Base-by-base conservation (phyloP, 129 eudicot genomes). In the Scalesia atractyloides region DNA sequence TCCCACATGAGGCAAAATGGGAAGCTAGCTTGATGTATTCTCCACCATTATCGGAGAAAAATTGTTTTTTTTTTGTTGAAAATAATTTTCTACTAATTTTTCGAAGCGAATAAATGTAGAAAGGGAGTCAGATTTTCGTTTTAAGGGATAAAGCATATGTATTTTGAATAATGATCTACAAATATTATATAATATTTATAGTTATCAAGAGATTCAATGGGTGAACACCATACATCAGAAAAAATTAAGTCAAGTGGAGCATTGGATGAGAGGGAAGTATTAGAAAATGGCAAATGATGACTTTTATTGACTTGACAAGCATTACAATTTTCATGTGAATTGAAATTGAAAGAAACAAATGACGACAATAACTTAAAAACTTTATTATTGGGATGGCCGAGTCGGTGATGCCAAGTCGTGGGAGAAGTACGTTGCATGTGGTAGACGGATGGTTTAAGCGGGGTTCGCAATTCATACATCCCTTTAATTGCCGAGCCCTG, bases 181-280 rank as follows among this genome's bases (percentile, higher is more conserved):
- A n/a, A 30, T 1, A 20, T 11, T 5, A 20, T 22, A 10, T 54
- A 54, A 16, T 54, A 54, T 17, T 16, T 54, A 9, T 54, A 18
- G 4, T 17, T 5, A 7, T 54, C 63, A 20, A 57, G 1, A 0
- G 63, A 57, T 0, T 7, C 7, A 1, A 57, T 11, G 1, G 70
- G 70, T 4, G 70, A 65, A 2, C 13, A 15, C 70, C 70, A 65
- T 1, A 65, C 70, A n/a, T 20, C 33, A 39, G 70, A 37, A 9
- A 37, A 65, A 8, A 65, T 65, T 0, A 65, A 10, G 1, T 65
- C 52, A 14, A 65, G 8, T n/a, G 70, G 70, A n/a, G 52, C 22
- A 39, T 39, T n/a, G 1, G 70, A 65, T 2, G 33, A 7, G 0
- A 65, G 5, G 5, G 70, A 10, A 3, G 51, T 14, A 1, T 7